Conservation (phyloP, 1,284 basidiomycete genomes). For the Fomitopsis palustris region DNA sequence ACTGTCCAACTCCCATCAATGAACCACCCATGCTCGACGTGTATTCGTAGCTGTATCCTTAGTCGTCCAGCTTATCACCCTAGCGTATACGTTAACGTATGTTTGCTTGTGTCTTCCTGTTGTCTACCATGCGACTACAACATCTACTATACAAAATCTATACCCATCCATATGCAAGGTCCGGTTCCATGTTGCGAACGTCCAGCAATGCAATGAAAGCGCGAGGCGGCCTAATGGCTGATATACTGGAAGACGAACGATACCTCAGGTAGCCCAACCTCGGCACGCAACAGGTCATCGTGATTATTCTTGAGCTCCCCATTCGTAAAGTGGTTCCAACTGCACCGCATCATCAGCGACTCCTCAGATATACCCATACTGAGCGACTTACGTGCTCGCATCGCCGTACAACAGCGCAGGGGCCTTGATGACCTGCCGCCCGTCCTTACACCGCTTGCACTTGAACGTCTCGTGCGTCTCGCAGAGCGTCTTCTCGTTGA, state of each 20-base stretch:
- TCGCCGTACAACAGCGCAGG: constrained; percentile 93
- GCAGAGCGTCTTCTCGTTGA: constrained; percentile 85
- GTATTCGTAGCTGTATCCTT: constrained; percentile 25
- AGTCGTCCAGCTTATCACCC: constrained; percentile 14
- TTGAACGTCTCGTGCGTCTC: constrained; percentile 99
- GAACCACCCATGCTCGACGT: constrained; percentile 11
- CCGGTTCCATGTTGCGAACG: not conserved
- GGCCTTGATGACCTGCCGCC: constrained; percentile 81
- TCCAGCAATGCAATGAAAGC: not conserved
- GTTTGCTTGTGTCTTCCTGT: not conserved
- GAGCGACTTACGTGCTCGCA: constrained; percentile 85
- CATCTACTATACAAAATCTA: not conserved
- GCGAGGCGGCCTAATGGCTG: constrained; percentile 48
- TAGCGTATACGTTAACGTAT: not conserved
- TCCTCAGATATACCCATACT: not conserved
- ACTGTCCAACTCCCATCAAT: not conserved
- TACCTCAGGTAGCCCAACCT: constrained; percentile 81
- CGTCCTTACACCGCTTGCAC: constrained; percentile 91
- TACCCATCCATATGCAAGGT: not conserved
- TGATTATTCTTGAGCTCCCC: constrained; percentile 87
- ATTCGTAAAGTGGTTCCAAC: constrained; percentile 98
- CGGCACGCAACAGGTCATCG: constrained; percentile 92
- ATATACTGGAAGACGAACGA: constrained; percentile 93
- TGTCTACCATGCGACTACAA: not conserved
- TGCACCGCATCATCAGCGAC: constrained; percentile 31